Evolutionary conservation across 2,329 filamentous ascomycete genomes (phyloP).

Genomic region (Colletotrichum sp.): DNA sequence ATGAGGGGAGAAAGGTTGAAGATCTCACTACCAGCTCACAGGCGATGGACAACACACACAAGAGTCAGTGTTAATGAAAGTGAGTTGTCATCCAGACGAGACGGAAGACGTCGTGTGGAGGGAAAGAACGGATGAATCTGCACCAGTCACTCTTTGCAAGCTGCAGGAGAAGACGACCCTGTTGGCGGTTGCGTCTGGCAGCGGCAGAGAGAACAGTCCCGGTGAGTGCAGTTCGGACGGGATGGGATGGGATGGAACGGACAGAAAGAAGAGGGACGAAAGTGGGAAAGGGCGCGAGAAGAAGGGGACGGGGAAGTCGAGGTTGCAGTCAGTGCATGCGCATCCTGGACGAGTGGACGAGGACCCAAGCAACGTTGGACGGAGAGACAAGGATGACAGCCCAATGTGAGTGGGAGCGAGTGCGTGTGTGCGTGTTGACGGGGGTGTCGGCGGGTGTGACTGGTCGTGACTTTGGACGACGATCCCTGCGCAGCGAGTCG

Average conservation of each 20-base stretch:
- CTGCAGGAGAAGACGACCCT: constrained; percentile 5
- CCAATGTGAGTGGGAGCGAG: background rate
- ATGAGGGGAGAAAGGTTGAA: constrained; percentile 4
- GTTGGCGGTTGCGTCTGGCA: background rate
- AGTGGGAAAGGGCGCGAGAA: constrained; percentile 17
- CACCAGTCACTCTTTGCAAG: constrained; percentile 7
- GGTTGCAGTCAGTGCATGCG: constrained; percentile 6
- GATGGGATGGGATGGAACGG: background rate
- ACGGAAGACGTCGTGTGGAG: background rate
- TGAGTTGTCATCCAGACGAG: constrained; percentile 6
- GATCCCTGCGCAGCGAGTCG: background rate
- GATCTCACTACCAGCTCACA: constrained; percentile 20
- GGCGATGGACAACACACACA: background rate
- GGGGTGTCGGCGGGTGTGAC: background rate
- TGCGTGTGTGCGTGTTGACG: background rate
- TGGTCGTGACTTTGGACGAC: background rate
- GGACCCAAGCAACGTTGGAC: background rate
- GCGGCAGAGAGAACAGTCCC: constrained; percentile 5
- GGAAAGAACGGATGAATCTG: constrained; percentile 25
- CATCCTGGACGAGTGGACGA: background rate
- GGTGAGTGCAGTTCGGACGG: constrained; percentile 18
- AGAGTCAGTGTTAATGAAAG: background rate
- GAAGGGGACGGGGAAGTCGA: constrained; percentile 4
- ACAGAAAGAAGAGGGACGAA: background rate
- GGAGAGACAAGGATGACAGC: background rate